These are phyloP conservation scores for Hirsutella thompsonii DNA, from an alignment of 2,329 filamentous ascomycete species.

Conservation along the genomic window DNA sequence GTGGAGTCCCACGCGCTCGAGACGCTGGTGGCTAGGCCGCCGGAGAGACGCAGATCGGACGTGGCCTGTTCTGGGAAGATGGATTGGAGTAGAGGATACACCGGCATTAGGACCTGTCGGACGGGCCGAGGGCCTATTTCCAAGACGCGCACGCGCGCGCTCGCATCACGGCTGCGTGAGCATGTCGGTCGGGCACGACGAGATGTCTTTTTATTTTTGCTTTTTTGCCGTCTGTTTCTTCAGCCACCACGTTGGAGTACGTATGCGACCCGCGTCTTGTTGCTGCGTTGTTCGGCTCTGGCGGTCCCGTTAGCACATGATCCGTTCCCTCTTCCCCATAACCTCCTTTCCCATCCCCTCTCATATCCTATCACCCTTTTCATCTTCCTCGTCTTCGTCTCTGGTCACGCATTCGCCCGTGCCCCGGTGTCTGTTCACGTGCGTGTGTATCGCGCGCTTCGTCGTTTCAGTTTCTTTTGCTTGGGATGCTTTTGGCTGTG, in stretches of 20 bases:
- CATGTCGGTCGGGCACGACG: not conserved
- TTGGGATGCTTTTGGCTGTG: not conserved
- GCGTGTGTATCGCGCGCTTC: not conserved
- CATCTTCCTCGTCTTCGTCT: too few relatives aligned
- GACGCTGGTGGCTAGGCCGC: not conserved
- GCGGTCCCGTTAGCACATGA: too few relatives aligned
- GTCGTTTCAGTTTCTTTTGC: not conserved
- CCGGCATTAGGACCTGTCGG: not conserved
- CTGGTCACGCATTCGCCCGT: not conserved
- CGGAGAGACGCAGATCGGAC: too few relatives aligned
- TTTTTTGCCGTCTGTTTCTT: not conserved
- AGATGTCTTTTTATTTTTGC: not conserved
- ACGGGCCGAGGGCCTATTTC: not conserved
- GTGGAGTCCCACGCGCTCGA: slow-evolving; percentile 6
- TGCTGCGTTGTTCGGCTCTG: too few relatives aligned
- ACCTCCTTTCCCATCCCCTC: too few relatives aligned
- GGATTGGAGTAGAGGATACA: not conserved
- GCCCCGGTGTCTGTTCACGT: not conserved
- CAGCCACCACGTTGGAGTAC: not conserved
- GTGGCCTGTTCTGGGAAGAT: not conserved
- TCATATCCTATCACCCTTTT: too few relatives aligned
- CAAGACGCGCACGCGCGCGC: not conserved
- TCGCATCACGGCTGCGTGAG: not conserved
- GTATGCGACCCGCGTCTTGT: too few relatives aligned
- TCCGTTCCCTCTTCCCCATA: too few relatives aligned